Percentiles rank a stretch among this genome's conserved stretches.
Evolutionary conservation across 2,329 filamentous ascomycete species (phyloP).

Genomic region (Curvularia sp.): DNA sequence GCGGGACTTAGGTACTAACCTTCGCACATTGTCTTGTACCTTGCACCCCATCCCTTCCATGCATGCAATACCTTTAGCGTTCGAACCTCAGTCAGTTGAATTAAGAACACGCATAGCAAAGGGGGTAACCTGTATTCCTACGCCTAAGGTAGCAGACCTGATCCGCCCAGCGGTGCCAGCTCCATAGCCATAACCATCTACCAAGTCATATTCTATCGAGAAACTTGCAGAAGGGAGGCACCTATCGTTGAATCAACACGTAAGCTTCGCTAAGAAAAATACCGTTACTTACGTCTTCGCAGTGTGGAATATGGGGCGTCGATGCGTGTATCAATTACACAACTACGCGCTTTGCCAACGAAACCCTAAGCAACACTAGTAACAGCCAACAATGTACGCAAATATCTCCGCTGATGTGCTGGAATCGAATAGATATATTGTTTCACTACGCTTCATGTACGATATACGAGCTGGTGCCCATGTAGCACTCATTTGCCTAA

Average conservation of each 20-base stretch:
- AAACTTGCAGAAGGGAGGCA: constrained; percentile 40
- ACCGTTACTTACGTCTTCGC: constrained; percentile 40
- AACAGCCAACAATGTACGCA: constrained; percentile 35
- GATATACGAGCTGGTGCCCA: constrained; percentile 54
- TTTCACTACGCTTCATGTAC: constrained; percentile 38
- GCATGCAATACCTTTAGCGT: constrained; percentile 37
- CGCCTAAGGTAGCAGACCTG: constrained; percentile 41
- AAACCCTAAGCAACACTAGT: not conserved
- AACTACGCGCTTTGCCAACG: constrained; percentile 40
- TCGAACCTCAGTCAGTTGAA: constrained; percentile 32
- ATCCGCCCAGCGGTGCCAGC: constrained; percentile 50
- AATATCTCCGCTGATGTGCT: constrained; percentile 53
- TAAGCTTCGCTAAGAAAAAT: not conserved
- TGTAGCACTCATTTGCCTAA: constrained; percentile 47
- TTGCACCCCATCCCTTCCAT: constrained; percentile 34
- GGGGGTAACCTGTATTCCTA: constrained; percentile 47
- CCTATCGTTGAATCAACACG: constrained; percentile 22
- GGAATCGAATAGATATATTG: constrained; percentile 49
- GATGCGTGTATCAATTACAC: constrained; percentile 71
- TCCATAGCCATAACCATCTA: constrained; percentile 45
- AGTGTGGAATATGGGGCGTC: constrained; percentile 58
- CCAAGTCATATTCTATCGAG: constrained; percentile 28
- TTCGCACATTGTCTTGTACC: constrained; percentile 19
- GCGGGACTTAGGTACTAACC: constrained; percentile 29
- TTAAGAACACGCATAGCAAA: constrained; percentile 50